Evolutionary conservation across 2,329 filamentous ascomycete species (phyloP), one percentile per base, ranked within the genome.

Genomic region (Ophiosphaerella herpotricha): DNA sequence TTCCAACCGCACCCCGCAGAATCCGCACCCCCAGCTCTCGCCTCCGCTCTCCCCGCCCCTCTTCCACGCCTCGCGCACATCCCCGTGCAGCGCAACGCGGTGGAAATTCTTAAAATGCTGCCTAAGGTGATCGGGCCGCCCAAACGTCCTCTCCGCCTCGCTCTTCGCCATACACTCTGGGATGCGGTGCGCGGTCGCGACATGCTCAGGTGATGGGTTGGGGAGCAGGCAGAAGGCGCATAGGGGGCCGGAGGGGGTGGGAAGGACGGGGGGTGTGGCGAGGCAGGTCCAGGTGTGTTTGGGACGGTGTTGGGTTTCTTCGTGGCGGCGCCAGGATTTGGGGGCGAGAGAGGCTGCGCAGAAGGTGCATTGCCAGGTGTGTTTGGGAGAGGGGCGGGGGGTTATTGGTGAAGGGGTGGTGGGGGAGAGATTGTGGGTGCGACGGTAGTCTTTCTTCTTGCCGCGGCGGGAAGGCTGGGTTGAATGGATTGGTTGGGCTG

Each of bases 401-500:
- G 48, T 23, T n/a, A 50, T 32, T 11, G 49, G 55, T 1, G 58
- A 59, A 7, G 50, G 41, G n/a, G 54, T 42, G 16, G 49, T 43
- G 13, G 58, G 55, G 18, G 51, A 49, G 2, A 43, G 38, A 13
- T 48, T 51, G 21, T 55, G 60, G 43, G 48, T 56, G 14, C 58
- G 61, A 6, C 68, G 52, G 42, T 71, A 73, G 38, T 67, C 60
- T 43, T 73, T 73, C 63, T 73, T 73, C 57, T 71, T 73, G n/a
- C 70, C 70, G 33, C 67, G 56, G 36, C 70, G 58, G 1, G 64
- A 64, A 6, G 57, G 21, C 9, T 41, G 48, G 8, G 45, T 7
- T 52, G 46, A 9, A 43, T 29, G 26, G 26, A 5, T 29, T 29
- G 7, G 39, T 2, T 41, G 16, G 16, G 12, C 9, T 29, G 29